Evolutionary conservation across 768 basidiomycete genomes (phyloP).

Genomic region (Gymnopilus dilepis): DNA sequence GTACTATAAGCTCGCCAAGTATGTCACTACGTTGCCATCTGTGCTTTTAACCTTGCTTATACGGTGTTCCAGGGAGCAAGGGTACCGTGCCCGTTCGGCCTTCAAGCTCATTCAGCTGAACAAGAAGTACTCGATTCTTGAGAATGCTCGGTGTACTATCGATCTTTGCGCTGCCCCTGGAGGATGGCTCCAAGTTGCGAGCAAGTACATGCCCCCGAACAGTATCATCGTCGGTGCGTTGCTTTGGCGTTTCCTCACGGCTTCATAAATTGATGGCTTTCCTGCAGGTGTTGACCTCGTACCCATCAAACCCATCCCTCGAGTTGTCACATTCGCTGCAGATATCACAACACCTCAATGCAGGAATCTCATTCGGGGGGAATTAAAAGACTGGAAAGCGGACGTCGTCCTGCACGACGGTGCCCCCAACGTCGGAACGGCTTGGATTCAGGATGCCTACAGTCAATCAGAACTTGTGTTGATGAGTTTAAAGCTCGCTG

Average conservation of each 20-base stretch:
- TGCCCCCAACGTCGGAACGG: constrained; percentile 98
- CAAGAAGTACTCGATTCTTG: constrained; percentile 95
- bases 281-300: constrained; percentile 89
- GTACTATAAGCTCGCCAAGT: constrained; percentile 97
- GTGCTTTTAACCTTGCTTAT: not conserved
- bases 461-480: constrained; percentile 95
- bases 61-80: constrained; percentile 80
- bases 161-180: constrained; percentile 99
- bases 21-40: constrained; percentile 19
- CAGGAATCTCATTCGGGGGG: constrained; percentile 81
- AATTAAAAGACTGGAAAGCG: constrained; percentile 98
- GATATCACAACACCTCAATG: constrained; percentile 96
- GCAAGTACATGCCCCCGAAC: constrained; percentile 95
- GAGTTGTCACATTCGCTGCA: constrained; percentile 87
- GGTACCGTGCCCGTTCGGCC: constrained; percentile 98
- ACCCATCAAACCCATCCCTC: constrained; percentile 94
- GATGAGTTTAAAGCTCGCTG: constrained; percentile 93
- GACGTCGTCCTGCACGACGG: constrained; percentile 98
- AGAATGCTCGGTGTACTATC: constrained; percentile 89
- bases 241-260: constrained; percentile 2
- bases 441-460: constrained; percentile 99
- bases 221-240: constrained; percentile 83
- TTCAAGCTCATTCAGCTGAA: constrained; percentile 99
- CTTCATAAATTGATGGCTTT: constrained; percentile 17
- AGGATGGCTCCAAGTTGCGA: constrained; percentile 98